Conservation (phyloP, 2,329 filamentous ascomycete species). For the Tolypocladium sp. region DNA sequence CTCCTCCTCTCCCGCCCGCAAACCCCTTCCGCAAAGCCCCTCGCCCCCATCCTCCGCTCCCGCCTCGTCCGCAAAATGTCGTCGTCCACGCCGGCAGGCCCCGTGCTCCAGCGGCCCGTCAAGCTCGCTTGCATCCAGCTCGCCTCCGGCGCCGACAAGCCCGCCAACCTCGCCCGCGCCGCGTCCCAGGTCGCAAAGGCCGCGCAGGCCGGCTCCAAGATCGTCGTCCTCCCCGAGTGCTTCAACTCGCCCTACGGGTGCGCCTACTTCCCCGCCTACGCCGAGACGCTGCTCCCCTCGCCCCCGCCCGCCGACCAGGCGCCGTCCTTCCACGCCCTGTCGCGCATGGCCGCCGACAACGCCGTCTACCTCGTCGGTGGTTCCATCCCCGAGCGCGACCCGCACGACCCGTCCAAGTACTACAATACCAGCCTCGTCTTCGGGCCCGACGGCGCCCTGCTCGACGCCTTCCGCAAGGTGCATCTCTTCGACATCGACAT, state of each 20-base stretch:
- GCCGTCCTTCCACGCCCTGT: conserved; percentile 79
- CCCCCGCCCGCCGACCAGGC: conserved; percentile 62
- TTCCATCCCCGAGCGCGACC: conserved; percentile 77
- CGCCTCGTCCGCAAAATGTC: conserved; percentile 23
- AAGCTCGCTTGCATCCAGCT: conserved; percentile 79
- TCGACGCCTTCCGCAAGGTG: conserved; percentile 87
- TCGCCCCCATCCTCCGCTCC: background rate
- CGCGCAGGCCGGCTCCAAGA: conserved; percentile 63
- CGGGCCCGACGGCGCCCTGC: conserved; percentile 62
- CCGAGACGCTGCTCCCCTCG: conserved; percentile 73
- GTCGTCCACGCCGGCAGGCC: conserved; percentile 15
- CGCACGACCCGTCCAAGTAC: conserved; percentile 45
- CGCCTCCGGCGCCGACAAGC: conserved; percentile 73
- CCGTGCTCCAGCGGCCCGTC: conserved; percentile 63
- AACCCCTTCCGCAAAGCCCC: background rate
- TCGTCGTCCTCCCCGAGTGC: conserved; percentile 93
- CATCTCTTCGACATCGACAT: conserved; percentile 98
- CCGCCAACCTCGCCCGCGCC: conserved; percentile 72
- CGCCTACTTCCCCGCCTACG: conserved; percentile 82
- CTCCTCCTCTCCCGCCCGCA: background rate
- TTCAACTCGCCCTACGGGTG: conserved; percentile 98
- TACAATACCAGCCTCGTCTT: conserved; percentile 92
- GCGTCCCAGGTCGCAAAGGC: conserved; percentile 77
- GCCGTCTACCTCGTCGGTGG: conserved; percentile 79
- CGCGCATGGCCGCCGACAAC: conserved; percentile 68